Conservation (phyloP, 2,329 filamentous ascomycete genomes). For the Akanthomyces uredinophilus region DNA sequence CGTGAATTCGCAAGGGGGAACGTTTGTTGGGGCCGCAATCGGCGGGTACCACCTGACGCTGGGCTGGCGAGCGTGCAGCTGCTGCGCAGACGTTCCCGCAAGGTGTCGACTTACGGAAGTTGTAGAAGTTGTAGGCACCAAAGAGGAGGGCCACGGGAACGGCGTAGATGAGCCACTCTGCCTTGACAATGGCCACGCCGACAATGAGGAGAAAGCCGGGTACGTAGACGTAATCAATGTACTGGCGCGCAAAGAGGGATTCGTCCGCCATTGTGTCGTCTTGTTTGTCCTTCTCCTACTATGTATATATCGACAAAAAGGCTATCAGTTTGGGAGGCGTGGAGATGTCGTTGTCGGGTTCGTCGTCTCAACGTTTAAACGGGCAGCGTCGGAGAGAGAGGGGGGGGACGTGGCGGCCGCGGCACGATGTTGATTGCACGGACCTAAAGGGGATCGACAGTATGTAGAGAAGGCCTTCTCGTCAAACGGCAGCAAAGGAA, state of each 20-base stretch:
- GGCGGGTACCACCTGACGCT: too few relatives aligned
- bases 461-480: not conserved
- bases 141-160: constrained; percentile 60
- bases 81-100: not conserved
- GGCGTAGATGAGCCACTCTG: constrained; percentile 69
- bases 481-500: not conserved
- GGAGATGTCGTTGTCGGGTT: not conserved
- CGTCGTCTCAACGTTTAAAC: not conserved
- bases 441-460: not conserved
- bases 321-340: too few relatives aligned
- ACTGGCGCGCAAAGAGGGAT: constrained; percentile 48
- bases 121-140: constrained; percentile 66
- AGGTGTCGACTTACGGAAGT: constrained; percentile 54
- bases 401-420: not conserved
- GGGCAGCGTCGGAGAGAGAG: not conserved
- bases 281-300: not conserved
- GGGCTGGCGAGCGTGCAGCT: not conserved
- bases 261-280: constrained; percentile 25
- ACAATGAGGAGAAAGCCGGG: constrained; percentile 74
- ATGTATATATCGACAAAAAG: not conserved
- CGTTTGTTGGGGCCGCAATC: not conserved
- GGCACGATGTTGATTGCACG: not conserved
- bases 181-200: constrained; percentile 72
- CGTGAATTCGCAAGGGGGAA: not conserved
- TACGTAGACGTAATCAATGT: constrained; percentile 76